These are phyloP conservation scores for Irpex rosettiformis DNA, from an alignment of 1,284 basidiomycete genomes.

Conservation along the genomic window DNA sequence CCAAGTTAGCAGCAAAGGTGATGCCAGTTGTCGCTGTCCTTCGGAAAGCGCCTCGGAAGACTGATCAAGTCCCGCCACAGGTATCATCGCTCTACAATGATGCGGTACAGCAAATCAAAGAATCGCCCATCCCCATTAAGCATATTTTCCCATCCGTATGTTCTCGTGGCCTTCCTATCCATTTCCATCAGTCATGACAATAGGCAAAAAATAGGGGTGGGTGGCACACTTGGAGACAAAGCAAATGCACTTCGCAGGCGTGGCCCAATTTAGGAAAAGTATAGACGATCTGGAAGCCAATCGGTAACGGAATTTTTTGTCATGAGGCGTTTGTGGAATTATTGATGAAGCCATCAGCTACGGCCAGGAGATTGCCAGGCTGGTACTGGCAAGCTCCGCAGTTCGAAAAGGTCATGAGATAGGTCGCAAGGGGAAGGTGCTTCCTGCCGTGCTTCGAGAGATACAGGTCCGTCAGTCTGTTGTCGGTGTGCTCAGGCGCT, in stretches of 20 bases:
- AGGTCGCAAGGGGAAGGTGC: conserved; percentile 57
- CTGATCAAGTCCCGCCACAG: conserved; percentile 30
- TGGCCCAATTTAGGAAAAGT: conserved; percentile 87
- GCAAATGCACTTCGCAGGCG: conserved; percentile 83
- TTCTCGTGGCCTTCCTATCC: conserved; percentile 6
- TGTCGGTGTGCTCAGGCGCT: not conserved
- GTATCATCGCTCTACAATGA: conserved; percentile 67
- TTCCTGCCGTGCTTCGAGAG: conserved; percentile 67
- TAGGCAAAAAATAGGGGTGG: conserved; percentile 62
- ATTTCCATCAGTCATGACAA: not conserved
- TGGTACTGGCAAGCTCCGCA: conserved; percentile 62
- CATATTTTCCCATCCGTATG: conserved; percentile 54
- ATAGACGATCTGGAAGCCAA: conserved; percentile 88
- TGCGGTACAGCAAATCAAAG: conserved; percentile 49
- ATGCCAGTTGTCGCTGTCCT: conserved; percentile 22
- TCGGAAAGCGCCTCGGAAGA: not conserved
- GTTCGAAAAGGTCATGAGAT: conserved; percentile 75
- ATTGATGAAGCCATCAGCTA: conserved; percentile 50
- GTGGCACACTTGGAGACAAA: conserved; percentile 83
- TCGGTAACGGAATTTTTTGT: conserved; percentile 40
- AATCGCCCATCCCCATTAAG: conserved; percentile 43
- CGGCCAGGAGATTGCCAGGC: conserved; percentile 78
- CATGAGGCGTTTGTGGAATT: not conserved
- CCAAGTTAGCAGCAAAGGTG: conserved; percentile 81
- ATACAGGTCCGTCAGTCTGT: conserved; percentile 52